Evolutionary conservation across 345 rosid species (phyloP).

Genomic region (Arabis hirsuta): DNA sequence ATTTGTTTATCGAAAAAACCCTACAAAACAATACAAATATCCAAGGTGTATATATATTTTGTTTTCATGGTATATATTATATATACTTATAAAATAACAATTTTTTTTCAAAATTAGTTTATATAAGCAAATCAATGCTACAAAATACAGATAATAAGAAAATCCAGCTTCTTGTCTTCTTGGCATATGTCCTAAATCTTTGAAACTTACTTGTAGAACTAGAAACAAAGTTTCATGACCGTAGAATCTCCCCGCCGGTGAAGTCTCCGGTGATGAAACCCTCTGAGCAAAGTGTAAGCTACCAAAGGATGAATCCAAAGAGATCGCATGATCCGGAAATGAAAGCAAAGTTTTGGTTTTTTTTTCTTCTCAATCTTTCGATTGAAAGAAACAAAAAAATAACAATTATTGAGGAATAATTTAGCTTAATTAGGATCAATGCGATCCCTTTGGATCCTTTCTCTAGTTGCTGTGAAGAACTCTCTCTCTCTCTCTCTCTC

Average conservation of each 20-base stretch:
- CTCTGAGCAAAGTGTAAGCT: constrained; percentile 47
- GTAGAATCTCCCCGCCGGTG: constrained; percentile 25
- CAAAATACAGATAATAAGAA: background rate
- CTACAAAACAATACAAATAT: background rate
- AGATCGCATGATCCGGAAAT: constrained; percentile 86
- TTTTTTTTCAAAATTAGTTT: background rate
- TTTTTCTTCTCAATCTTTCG: constrained; percentile 4
- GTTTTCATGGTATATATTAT: background rate
- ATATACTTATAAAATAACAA: background rate
- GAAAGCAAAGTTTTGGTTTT: constrained; percentile 14
- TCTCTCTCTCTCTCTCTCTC: constrained; percentile 31
- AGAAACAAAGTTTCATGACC: background rate
- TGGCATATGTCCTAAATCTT: constrained; percentile 31
- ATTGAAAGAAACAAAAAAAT: background rate
- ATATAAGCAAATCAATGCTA: constrained; percentile 12
- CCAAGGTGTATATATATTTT: constrained; percentile 1
- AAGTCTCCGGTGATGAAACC: constrained; percentile 24
- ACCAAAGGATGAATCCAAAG: constrained; percentile 84
- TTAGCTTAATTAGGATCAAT: constrained; percentile 74
- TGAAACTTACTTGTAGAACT: constrained; percentile 35
- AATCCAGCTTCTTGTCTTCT: background rate
- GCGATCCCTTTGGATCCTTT: constrained; percentile 99
- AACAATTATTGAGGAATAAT: constrained; percentile 22
- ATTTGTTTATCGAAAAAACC: background rate
- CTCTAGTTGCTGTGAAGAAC: constrained; percentile 65